Evolutionary conservation across 768 basidiomycete genomes (phyloP), one percentile per base, ranked within the genome.

Genomic region (Mycena kentingensis): DNA sequence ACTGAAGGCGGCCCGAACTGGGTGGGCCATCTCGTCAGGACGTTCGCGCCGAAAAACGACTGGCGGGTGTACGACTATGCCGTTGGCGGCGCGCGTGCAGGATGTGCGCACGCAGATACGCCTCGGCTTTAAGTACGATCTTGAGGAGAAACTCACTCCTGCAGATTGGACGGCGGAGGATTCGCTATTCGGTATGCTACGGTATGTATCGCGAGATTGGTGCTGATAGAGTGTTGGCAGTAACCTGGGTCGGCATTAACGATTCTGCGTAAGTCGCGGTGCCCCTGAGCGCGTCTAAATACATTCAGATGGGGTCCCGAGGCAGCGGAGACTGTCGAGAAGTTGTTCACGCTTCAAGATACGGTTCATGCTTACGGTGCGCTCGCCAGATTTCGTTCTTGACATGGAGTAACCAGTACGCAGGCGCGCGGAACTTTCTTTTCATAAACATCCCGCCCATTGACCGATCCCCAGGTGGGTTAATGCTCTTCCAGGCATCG

Each of bases 221-320:
- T 18, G 3, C 15, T 26, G 11, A 13, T 26, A 21, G 47, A 22
- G 21, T 8, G 29, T 35, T 51, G 16, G 38, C 46, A 78, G 77
- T 75, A 5, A 75, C 72, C 3, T 77, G 76, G 76, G 66, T 78
- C 21, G 77, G 77, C 4, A 78, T 79, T 45, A 79, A 79, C 50
- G 77, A 78, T 58, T 65, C 67, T 61, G 71, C 64, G 72, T 73
- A 55, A 32, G 67, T 39, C 29, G 36, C 32, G 24, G 35, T 48
- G 2, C 42, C 18, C 13, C 26, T n/a, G 2, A 13, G 3, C n/a
- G n/a, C 24, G 28, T 15, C 29, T 31, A 32, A n/a, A 35, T 11
- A 10, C 16, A 13, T 2, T 28, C 21, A 61, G 60, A 25, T 55
- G 32, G n/a, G 24, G 49, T 24, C 45, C 24, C 24, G 32, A 50